Conservation (phyloP, 306 rosid species). For the Hylodesmum podocarpum region DNA sequence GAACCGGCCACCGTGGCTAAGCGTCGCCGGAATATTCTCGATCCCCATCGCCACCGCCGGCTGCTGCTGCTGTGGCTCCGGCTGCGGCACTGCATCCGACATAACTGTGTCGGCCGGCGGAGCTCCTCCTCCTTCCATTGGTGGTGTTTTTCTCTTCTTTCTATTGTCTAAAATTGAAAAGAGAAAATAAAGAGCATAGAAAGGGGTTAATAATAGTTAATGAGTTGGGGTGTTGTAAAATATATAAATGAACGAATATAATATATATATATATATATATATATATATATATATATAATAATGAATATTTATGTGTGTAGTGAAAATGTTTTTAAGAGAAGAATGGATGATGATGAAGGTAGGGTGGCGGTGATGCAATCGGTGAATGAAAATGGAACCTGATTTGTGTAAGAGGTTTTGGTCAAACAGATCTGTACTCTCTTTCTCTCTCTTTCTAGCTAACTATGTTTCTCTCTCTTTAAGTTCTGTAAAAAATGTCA, state of each 20-base stretch:
- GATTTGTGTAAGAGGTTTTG: constrained; percentile 34
- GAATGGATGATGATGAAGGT: not conserved
- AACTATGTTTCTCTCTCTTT: too few species aligned
- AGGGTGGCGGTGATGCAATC: constrained; percentile 5
- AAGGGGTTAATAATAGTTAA: constrained; percentile 7
- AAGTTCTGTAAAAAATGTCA: constrained; percentile 21
- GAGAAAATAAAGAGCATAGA: not conserved
- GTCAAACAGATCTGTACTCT: constrained; percentile 42
- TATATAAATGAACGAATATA: not conserved
- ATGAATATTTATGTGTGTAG: not conserved
- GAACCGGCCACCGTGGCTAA: constrained; percentile 90
- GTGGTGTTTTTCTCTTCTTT: not conserved
- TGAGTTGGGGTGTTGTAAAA: not conserved
- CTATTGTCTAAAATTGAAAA: constrained; percentile 8
- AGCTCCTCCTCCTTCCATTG: constrained; percentile 54
- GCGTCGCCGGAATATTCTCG: constrained; percentile 85
- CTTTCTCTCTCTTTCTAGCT: not conserved
- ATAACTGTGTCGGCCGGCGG: constrained; percentile 69
- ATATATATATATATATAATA: not conserved
- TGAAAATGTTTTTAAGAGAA: not conserved
- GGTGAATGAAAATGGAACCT: constrained; percentile 25
- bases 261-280: not conserved
- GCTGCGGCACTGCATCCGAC: constrained; percentile 65
- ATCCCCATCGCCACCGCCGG: constrained; percentile 41
- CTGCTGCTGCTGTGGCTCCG: constrained; percentile 44